These are phyloP conservation scores for Fusarium chaquense DNA, from an alignment of 2,329 filamentous ascomycete species.

Conservation along the genomic window DNA sequence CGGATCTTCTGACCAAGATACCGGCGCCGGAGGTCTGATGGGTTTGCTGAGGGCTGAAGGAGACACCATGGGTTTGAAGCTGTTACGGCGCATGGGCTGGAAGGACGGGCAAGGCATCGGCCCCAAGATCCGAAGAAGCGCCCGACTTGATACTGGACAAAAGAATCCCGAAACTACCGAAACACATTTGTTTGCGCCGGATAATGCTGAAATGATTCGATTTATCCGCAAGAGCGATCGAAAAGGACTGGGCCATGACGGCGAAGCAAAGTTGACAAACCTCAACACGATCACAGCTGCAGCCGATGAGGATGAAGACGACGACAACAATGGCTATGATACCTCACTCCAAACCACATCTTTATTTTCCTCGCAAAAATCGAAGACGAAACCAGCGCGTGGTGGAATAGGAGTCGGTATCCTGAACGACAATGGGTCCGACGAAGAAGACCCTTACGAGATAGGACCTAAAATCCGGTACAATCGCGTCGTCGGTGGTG, in stretches of 20 bases:
- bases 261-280: constrained; percentile 65
- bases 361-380: constrained; percentile 52
- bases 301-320: constrained; percentile 54
- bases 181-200: constrained; percentile 85
- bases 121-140: constrained; percentile 81
- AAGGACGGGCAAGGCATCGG: constrained; percentile 93
- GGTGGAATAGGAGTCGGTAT: constrained; percentile 89
- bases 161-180: constrained; percentile 55
- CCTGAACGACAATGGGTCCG: constrained; percentile 91
- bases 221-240: constrained; percentile 75
- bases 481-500: constrained; percentile 81
- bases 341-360: constrained; percentile 23
- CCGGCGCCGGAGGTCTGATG: constrained; percentile 67
- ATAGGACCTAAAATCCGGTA: constrained; percentile 92
- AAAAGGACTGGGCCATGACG: constrained; percentile 76
- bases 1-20: constrained; percentile 72
- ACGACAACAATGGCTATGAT: constrained; percentile 55
- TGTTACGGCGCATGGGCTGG: constrained; percentile 96
- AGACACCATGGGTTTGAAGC: constrained; percentile 87
- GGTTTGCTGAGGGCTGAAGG: constrained; percentile 79
- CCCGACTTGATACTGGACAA: constrained; percentile 69
- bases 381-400: constrained; percentile 64
- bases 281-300: constrained; percentile 45
- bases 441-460: constrained; percentile 94
- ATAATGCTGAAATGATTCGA: constrained; percentile 77